A percentile compares a stretch with the other conserved stretches of the same genome.
These are phyloP conservation scores for Prosopis cineraria DNA, from an alignment of 306 rosid genomes.

Conservation along the genomic window DNA sequence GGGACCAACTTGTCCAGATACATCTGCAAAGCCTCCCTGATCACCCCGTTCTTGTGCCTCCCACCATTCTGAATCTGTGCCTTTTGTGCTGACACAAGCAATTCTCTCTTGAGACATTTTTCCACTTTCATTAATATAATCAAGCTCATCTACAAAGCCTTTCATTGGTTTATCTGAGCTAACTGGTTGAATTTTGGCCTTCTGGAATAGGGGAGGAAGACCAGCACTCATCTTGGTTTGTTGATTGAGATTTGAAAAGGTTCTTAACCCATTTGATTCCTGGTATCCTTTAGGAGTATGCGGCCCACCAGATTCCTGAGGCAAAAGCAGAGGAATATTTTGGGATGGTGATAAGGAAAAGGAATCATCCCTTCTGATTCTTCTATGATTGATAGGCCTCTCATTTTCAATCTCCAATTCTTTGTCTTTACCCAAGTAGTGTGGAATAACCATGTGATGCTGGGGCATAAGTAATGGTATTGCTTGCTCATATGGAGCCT, in stretches of 20 bases:
- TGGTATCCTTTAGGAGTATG: conserved; percentile 51
- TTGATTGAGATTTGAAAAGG: conserved; percentile 32
- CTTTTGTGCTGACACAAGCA: conserved; percentile 24
- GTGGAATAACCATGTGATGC: conserved; percentile 99
- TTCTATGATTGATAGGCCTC: conserved; percentile 35
- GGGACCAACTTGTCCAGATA: conserved; percentile 91
- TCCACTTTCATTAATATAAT: conserved; percentile 42
- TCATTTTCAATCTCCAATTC: conserved; percentile 55
- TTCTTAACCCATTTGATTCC: conserved; percentile 38
- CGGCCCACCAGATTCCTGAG: conserved; percentile 64
- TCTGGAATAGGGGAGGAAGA: conserved; percentile 46
- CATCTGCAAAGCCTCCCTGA: conserved; percentile 77
- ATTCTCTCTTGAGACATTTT: conserved; percentile 43
- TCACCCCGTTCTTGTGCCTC: conserved; percentile 84
- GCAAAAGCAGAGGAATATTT: conserved; percentile 89
- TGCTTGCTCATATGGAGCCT: conserved; percentile 91
- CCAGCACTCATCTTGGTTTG: conserved; percentile 36
- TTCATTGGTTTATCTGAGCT: conserved; percentile 75
- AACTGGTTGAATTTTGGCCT: conserved; percentile 55
- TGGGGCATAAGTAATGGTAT: conserved; percentile 99
- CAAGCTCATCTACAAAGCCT: conserved; percentile 83
- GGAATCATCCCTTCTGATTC: conserved; percentile 61
- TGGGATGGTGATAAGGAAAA: conserved; percentile 64
- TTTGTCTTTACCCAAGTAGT: conserved; percentile 75
- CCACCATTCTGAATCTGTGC: conserved; percentile 77